Base-by-base conservation (phyloP, 129 eudicot species). In the Flaveria linearis region DNA sequence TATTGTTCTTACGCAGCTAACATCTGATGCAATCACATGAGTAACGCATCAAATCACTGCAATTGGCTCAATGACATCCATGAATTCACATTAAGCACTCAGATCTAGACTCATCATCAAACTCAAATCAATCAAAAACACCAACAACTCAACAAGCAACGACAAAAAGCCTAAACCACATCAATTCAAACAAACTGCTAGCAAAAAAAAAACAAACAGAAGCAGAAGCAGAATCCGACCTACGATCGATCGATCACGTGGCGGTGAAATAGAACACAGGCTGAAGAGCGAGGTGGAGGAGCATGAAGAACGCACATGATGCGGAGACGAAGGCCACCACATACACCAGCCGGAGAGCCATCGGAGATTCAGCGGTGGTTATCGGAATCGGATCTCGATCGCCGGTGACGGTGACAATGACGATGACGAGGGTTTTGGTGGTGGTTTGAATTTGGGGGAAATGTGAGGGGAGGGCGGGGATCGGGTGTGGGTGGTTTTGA, bases 201-300 rank as follows among this genome's bases (percentile, higher is more conserved):
- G 53, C 15, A 9, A 51, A 30, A 33, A 5, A 1, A 17, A 47
- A 51, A 30, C n/a, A n/a, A n/a, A n/a, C n/a, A 33, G 2, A 3
- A 25, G 30, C 33, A 46, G 15, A 78, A 46, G 3, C 43, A 45
- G 3, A 78, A 18, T 25, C 33, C 22, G 49, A 12, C 25, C 53
- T 80, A 73, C 71, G 76, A 22, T 68, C 36, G 66, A 55, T 55
- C 1, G 8, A 45, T 80, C 68, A 80, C n/a, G 80, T 74, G 53
- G 82, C 66, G 61, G 86, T 79, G 80, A 79, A 86, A 84, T 86
- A 82, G 80, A 86, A 86, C 18, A 76, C 83, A 7, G 86, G 89
- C 52, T 79, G 86, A 18, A 86, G 86, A 28, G 79, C 68, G 17
- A 86, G 80, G 67, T 79, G 78, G 51, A 86, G 84, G 57, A 81